Evolutionary conservation across 352 stramenopile species (phyloP).

Genomic region (Pythium pyrilobum): DNA sequence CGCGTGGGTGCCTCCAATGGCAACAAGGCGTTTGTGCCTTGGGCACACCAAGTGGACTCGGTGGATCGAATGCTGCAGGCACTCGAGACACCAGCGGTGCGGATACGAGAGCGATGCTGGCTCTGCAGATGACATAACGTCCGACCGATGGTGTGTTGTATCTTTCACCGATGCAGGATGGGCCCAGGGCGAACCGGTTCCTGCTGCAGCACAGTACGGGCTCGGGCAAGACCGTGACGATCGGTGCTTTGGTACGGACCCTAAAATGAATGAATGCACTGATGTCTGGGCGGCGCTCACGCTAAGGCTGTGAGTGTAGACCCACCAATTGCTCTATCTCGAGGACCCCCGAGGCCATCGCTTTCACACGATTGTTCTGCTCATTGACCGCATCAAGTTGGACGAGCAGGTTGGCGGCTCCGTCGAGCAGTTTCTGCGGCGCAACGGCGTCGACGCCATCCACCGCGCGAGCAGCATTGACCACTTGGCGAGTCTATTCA

Average conservation of each 20-base stretch:
- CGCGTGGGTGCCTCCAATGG: slow-evolving; percentile 33
- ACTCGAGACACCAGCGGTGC: slow-evolving; percentile 24
- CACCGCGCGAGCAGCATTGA: slow-evolving; percentile 72
- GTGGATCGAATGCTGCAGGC: slow-evolving; percentile 47
- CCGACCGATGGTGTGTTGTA: too few relatives aligned
- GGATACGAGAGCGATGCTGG: neutral
- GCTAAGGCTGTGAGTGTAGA: slow-evolving; percentile 10
- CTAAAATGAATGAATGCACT: neutral
- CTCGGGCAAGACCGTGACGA: slow-evolving; percentile 76
- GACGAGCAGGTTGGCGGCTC: slow-evolving; percentile 73
- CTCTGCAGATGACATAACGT: too few relatives aligned
- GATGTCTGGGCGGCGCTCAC: neutral
- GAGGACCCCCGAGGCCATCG: slow-evolving; percentile 30
- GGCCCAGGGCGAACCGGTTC: slow-evolving; percentile 28
- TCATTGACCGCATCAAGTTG: slow-evolving; percentile 80
- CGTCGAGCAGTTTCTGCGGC: slow-evolving; percentile 63
- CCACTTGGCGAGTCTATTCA: slow-evolving; percentile 53
- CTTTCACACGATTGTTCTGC: slow-evolving; percentile 75
- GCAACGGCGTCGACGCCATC: slow-evolving; percentile 66
- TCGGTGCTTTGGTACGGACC: slow-evolving; percentile 45
- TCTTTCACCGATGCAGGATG: neutral
- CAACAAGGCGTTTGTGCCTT: slow-evolving; percentile 39
- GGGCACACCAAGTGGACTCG: slow-evolving; percentile 55
- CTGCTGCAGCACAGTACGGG: slow-evolving; percentile 81
- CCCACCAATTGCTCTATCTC: slow-evolving; percentile 62